phyloP scores from a whole-genome alignment of 2,329 filamentous ascomycete species.

The Aspergillus puulaauensis region DNA sequence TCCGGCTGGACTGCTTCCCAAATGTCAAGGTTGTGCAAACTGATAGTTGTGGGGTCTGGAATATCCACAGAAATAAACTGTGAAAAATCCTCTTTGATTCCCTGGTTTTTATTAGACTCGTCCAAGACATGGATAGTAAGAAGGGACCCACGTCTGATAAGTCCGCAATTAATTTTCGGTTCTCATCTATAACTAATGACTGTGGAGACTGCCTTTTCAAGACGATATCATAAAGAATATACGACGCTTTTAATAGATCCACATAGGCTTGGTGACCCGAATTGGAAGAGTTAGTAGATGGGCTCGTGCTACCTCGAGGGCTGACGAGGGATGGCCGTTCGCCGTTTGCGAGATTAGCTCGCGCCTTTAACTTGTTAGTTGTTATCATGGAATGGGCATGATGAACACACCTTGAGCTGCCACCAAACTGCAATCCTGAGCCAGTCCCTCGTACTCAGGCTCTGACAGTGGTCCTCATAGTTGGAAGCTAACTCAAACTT shows the following conservation, averaged over 20 bases:
- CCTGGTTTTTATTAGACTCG: slow-evolving; percentile 13
- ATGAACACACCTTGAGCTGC: slow-evolving; percentile 27
- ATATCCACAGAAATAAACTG: slow-evolving; percentile 28
- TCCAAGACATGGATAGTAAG: not conserved
- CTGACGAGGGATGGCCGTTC: slow-evolving; percentile 20
- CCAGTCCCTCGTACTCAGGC: slow-evolving; percentile 29
- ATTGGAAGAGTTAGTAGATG: slow-evolving; percentile 21
- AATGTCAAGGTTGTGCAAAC: slow-evolving; percentile 26
- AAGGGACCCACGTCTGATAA: slow-evolving; percentile 26
- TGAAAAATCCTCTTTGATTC: slow-evolving; percentile 27
- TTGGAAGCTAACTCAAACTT: slow-evolving; percentile 21
- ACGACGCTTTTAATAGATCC: slow-evolving; percentile 33
- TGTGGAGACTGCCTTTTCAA: slow-evolving; percentile 22
- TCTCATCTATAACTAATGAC: slow-evolving; percentile 26
- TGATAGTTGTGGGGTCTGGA: slow-evolving; percentile 22
- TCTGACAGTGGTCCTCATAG: slow-evolving; percentile 22
- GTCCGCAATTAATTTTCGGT: slow-evolving; percentile 30
- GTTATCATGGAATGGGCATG: not conserved
- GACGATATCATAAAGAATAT: slow-evolving; percentile 33
- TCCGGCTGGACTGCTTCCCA: slow-evolving; percentile 33
- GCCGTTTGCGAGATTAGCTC: slow-evolving; percentile 22
- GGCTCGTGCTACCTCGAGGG: slow-evolving; percentile 24
- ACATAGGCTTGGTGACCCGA: slow-evolving; percentile 30
- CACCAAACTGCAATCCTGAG: slow-evolving; percentile 33
- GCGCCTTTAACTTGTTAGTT: slow-evolving; percentile 17